A percentile compares a stretch with the other conserved stretches of the same genome.
These are phyloP conservation scores for Pilasporangium apinafurcum DNA, from an alignment of 352 stramenopile species.

Conservation along the genomic window DNA sequence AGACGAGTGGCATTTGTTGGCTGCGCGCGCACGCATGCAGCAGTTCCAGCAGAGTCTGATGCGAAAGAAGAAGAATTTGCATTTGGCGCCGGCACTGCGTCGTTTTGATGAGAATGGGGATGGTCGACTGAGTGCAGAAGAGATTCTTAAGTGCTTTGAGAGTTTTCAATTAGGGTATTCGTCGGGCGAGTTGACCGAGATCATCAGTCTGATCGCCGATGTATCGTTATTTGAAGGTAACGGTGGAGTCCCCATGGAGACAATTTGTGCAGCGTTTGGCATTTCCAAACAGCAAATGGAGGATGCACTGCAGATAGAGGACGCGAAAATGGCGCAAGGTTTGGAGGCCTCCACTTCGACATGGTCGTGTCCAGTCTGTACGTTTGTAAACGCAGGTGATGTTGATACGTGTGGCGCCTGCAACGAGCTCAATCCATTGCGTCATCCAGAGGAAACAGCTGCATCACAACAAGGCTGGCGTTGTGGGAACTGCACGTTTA, in stretches of 20 bases:
- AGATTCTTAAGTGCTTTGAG: conserved; percentile 81
- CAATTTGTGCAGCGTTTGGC: conserved; percentile 63
- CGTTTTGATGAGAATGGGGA: conserved; percentile 75
- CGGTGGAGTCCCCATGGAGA: conserved; percentile 53
- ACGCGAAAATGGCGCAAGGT: conserved; percentile 5
- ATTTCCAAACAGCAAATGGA: conserved; percentile 50
- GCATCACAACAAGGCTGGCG: conserved; percentile 57
- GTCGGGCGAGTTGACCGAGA: conserved; percentile 76
- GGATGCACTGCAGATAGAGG: conserved; percentile 44
- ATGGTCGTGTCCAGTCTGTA: conserved; percentile 76
- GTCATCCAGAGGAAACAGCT: conserved; percentile 12
- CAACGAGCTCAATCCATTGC: conserved; percentile 49
- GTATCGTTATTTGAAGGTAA: conserved; percentile 28
- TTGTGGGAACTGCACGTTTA: conserved; percentile 82
- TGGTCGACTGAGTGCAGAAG: conserved; percentile 49
- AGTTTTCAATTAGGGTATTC: conserved; percentile 82
- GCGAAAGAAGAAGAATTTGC: conserved; percentile 45
- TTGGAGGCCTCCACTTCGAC: conserved; percentile 11
- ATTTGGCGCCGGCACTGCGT: conserved; percentile 48
- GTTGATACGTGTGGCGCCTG: conserved; percentile 42
- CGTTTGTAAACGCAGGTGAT: conserved; percentile 58
- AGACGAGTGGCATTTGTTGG: conserved; percentile 95
- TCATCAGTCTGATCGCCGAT: conserved; percentile 74
- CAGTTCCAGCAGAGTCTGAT: conserved; percentile 80
- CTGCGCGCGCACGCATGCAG: conserved; percentile 71